These are phyloP conservation scores for Cercospora beticola DNA, from an alignment of 2,329 filamentous ascomycete species.

Conservation along the genomic window DNA sequence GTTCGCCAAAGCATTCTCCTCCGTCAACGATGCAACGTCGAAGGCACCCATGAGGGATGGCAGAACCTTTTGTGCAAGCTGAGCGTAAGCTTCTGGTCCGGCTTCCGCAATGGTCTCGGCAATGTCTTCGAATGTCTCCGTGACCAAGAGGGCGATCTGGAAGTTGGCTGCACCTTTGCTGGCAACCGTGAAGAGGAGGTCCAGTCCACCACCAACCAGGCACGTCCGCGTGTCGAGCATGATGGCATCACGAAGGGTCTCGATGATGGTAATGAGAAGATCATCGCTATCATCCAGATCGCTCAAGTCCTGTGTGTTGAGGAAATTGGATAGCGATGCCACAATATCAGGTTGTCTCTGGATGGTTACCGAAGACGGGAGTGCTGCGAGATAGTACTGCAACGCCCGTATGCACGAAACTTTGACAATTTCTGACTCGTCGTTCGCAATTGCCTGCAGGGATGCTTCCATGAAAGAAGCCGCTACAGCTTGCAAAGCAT, in stretches of 20 bases:
- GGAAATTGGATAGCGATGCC: slow-evolving; percentile 65
- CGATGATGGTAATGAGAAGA: slow-evolving; percentile 83
- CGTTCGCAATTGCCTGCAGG: slow-evolving; percentile 71
- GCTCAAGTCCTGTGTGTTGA: slow-evolving; percentile 74
- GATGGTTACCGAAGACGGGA: slow-evolving; percentile 52
- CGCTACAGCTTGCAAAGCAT: slow-evolving; percentile 55
- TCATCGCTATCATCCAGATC: slow-evolving; percentile 90
- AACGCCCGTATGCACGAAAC: slow-evolving; percentile 87
- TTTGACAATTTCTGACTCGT: slow-evolving; percentile 83
- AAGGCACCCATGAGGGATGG: slow-evolving; percentile 87
- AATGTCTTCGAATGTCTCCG: slow-evolving; percentile 88
- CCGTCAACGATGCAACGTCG: slow-evolving; percentile 80
- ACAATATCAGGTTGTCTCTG: slow-evolving; percentile 63
- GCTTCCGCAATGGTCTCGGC: slow-evolving; percentile 65
- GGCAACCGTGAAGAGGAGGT: slow-evolving; percentile 83
- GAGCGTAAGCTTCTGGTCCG: slow-evolving; percentile 68
- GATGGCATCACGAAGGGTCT: slow-evolving; percentile 81
- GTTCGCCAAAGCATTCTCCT: slow-evolving; percentile 80
- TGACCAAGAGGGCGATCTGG: slow-evolving; percentile 83
- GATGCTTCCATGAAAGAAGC: slow-evolving; percentile 68
- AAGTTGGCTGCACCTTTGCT: slow-evolving; percentile 88
- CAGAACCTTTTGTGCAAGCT: slow-evolving; percentile 79
- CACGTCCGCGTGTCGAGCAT: slow-evolving; percentile 73
- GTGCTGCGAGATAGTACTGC: slow-evolving; percentile 63
- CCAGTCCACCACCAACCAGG: slow-evolving; percentile 71